Base-by-base conservation (phyloP, 345 rosid species). In the Erysimum cheiranthoides region DNA sequence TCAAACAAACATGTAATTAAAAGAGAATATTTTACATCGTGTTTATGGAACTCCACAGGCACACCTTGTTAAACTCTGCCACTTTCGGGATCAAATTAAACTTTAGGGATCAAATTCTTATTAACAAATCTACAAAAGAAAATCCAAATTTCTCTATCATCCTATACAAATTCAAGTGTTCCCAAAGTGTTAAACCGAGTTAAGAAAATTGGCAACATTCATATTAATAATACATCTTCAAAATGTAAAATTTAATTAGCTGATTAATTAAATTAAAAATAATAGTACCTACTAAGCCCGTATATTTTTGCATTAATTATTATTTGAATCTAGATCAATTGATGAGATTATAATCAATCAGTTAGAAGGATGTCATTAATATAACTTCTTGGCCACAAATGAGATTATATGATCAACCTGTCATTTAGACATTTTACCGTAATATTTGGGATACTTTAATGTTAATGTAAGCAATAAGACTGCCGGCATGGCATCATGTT, bases 361-460 rank as follows among this genome's bases (percentile, higher is more conserved):
- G 16, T 42, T 6, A 13, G 14, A 25, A 43, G 12, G 52, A 54
- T 56, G 16, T 42, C 32, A 56, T 6, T 2, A 39, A 10, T 69
- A 40, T 69, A 40, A 56, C 16, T 46, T 46, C 21, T 42, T 58
- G 73, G 12, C 11, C 28, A 56, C 36, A 17, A 56, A 30, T n/a
- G 39, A 68, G 14, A 38, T 54, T 50, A 6, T 35, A 8, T 38
- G 27, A 53, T n/a, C 40, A 54, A 45, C 36, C 39, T 54, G 52
- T 68, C 8, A 27, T 27, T 27, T 25, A 52, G 32, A 28, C 50
- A 53, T 38, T 53, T 52, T 68, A 54, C 39, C 62, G 28, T 68
- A 16, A 53, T 53, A 14, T 16, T 39, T 56, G 40, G 8, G 53
- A 54, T 28, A 40, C 34, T 16, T 40, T 40, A 54, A 42, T 39